Evolutionary conservation across 345 rosid genomes (phyloP).

Genomic region (Boechera divaricarpa): DNA sequence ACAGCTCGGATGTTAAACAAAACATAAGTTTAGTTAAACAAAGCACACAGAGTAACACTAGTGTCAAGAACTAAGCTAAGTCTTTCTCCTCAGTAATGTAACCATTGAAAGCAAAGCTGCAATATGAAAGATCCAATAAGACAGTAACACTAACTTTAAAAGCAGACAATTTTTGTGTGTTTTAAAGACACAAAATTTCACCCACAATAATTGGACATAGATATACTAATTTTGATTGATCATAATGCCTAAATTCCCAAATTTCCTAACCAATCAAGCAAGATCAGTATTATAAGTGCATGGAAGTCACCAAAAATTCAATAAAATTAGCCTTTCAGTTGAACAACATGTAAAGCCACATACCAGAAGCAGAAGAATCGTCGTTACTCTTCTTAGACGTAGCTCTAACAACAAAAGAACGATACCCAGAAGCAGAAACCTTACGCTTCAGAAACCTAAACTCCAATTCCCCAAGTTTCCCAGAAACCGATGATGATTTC

Average conservation of each 20-base stretch:
- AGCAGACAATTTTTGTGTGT: too few species aligned
- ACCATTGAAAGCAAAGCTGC: too few species aligned
- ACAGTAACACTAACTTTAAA: too few species aligned
- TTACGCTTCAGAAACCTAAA: slow-evolving; percentile 51
- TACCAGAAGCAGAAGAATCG: slow-evolving; percentile 56
- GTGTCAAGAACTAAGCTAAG: slow-evolving; percentile 7
- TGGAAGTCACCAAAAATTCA: too few species aligned
- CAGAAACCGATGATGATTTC: slow-evolving; percentile 2
- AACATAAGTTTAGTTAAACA: background rate
- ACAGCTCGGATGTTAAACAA: background rate
- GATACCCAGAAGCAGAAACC: slow-evolving; percentile 43
- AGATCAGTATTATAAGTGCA: too few species aligned
- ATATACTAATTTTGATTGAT: too few species aligned
- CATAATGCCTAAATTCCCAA: too few species aligned
- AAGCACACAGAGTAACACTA: background rate
- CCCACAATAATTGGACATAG: too few species aligned
- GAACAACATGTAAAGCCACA: background rate
- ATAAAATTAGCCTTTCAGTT: too few species aligned
- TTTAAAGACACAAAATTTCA: too few species aligned
- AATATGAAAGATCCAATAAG: too few species aligned
- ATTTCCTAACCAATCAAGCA: too few species aligned
- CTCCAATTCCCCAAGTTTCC: slow-evolving; percentile 42
- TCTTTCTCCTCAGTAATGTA: background rate
- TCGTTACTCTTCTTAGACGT: slow-evolving; percentile 68
- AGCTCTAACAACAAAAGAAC: slow-evolving; percentile 52